Percentiles rank a stretch among this genome's conserved stretches.
These are phyloP conservation scores for Fusarium sarcochroum DNA, from an alignment of 2,329 filamentous ascomycete species.

Conservation along the genomic window DNA sequence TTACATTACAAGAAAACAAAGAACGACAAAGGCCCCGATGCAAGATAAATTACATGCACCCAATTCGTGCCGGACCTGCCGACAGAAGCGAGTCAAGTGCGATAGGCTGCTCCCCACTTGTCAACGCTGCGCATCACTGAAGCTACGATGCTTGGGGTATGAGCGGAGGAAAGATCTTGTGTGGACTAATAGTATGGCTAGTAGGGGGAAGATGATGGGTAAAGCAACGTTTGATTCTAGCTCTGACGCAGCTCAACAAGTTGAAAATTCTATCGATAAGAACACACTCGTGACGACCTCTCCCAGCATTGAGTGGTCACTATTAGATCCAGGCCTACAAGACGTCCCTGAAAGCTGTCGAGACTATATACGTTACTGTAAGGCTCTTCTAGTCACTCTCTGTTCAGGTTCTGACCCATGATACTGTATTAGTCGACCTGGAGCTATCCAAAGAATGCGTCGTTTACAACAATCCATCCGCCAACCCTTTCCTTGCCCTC, in stretches of 20 bases:
- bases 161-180: rapidly evolving
- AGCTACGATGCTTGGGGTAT: background rate
- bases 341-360: background rate
- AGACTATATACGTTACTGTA: background rate
- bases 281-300: background rate
- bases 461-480: background rate
- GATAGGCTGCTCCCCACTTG: rapidly evolving
- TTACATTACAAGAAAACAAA: background rate
- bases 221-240: rapidly evolving
- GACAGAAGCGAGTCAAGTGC: background rate
- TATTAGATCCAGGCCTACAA: background rate
- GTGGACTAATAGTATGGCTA: background rate
- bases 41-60: rapidly evolving
- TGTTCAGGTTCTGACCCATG: background rate
- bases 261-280: background rate
- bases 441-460: background rate
- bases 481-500: background rate
- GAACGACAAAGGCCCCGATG: background rate
- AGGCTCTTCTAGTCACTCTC: background rate
- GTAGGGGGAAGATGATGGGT: rapidly evolving
- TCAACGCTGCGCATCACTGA: rapidly evolving
- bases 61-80: background rate
- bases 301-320: rapidly evolving
- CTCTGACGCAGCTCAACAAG: too few relatives aligned
- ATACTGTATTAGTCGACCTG: background rate